Evolutionary conservation across 306 rosid genomes (phyloP), one percentile per base, ranked within the genome.

Genomic region (peach (Prunus persica)): DNA sequence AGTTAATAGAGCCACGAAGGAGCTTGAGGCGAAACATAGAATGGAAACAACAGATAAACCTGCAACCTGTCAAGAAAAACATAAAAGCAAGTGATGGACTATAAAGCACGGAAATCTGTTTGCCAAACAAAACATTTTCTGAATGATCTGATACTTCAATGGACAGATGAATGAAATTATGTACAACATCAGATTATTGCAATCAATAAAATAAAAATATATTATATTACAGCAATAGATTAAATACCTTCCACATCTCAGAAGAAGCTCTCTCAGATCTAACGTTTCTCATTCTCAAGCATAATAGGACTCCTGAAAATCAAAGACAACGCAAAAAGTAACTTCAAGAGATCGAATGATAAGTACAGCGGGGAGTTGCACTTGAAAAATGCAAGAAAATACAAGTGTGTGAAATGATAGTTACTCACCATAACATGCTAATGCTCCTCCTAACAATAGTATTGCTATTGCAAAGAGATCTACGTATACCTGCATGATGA

Each of bases 221-320:
- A 28, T 32, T 64, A 32, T 14, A 47, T n/a, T 14, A 24, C 34
- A 65, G 55, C 16, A 28, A 58, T 3, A 27, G 24, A 34, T 25
- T 22, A 57, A 11, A 50, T 86, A 95, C 99, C 97, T 92, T 95
- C 77, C 87, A 91, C 87, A 88, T 86, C 89, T 95, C 97, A 67
- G 92, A 81, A 71, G 92, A 90, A 70, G 97, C 93, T 83, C 86
- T 80, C 82, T 95, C 99, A 52, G 97, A 93, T 85, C 99, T 84
- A 73, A 95, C 97, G 57, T 82, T 86, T 78, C 97, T 92, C 96
- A 95, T 89, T 83, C 91, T 92, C 84, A 90, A 78, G 97, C 88
- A 90, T 47, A 92, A 82, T 8, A 88, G 65, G 46, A 89, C 76
- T 82, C 99, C 99, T 95, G 86, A 74, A 77, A 10, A 63, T 16